Conservation (phyloP, 2,329 filamentous ascomycete species). For the Metarhizium robertsii region DNA sequence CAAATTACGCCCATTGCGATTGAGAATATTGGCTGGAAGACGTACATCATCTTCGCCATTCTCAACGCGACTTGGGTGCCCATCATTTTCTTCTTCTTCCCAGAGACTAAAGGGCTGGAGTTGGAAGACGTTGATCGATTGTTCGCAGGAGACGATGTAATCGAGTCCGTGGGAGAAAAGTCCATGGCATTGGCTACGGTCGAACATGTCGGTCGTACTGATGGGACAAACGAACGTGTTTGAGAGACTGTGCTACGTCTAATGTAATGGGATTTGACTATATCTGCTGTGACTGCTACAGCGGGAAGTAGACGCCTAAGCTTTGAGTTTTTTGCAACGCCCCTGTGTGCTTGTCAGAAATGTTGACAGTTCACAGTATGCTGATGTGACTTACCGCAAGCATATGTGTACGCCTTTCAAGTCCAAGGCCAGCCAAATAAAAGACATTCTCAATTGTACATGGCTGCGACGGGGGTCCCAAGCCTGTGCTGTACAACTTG, state of each 20-base stretch:
- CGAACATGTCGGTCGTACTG: background rate
- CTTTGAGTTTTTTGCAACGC: too few species aligned
- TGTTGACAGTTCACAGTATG: too few species aligned
- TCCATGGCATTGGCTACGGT: background rate
- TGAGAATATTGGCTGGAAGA: constrained; percentile 16
- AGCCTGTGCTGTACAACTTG: too few species aligned
- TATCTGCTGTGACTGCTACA: background rate
- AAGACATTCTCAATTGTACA: too few species aligned
- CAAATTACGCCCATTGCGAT: constrained; percentile 11
- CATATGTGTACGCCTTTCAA: too few species aligned
- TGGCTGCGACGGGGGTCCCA: too few species aligned
- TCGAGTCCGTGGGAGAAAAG: constrained; percentile 1
- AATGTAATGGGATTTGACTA: background rate
- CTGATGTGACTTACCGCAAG: too few species aligned
- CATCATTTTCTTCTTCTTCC: constrained; percentile 20
- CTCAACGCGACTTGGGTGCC: constrained; percentile 18
- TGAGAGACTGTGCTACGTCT: background rate
- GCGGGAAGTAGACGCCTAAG: too few species aligned
- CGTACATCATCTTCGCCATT: constrained; percentile 20
- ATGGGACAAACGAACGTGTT: background rate
- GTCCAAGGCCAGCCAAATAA: too few species aligned
- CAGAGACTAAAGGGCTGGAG: constrained; percentile 24
- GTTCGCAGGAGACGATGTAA: constrained; percentile 11
- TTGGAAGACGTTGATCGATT: constrained; percentile 33
- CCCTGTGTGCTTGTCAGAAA: too few species aligned